Base-by-base conservation (phyloP, 371 early-diverging fungal species). In the Mortierella polycephala region DNA sequence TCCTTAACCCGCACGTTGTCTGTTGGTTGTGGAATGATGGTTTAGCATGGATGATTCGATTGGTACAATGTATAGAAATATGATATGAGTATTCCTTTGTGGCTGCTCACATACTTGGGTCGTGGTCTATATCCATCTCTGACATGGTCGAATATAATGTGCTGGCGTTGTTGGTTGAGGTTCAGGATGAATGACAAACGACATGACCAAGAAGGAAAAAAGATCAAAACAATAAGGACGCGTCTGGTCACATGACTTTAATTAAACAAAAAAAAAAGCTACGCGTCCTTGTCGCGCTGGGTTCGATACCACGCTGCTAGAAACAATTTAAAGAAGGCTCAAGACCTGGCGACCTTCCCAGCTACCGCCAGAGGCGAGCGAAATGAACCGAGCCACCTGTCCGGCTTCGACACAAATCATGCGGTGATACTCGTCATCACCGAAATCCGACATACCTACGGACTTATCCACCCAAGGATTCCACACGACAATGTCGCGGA, bases 391-490 rank as follows among this genome's bases (percentile, higher is more conserved):
- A n/a, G 91, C 88, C 23, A 96, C 96, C 39, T 90, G 86, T 13
- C 98, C 98, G 16, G 89, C 92, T 83, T 97, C 96, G 18, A 96
- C 94, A 68, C 96, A 96, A 47, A 96, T 83, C 94, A 96, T 95
- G 54, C 90, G 75, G 46, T 89, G 83, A 74, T 92, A 96, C 81
- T 91, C 93, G 45, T 87, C 89, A 76, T 96, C 90, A 30, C 85
- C 95, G 83, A 97, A 95, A 75, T 98, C 99, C 16, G 87, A 87
- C 94, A 97, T 94, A 23, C 83, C 90, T 56, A 87, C 85, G 12
- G 98, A 90, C 84, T 95, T 96, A 41, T 95, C 96, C 16, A 84
- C 84, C 98, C 98, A 97, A 10, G 97, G 97, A 71, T 98, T 98
- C 99, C 99, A 98, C 42, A 98, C 93, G 55, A 97, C 97, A 86